Evolutionary conservation across 805 yeast species (phyloP), one percentile per base, ranked within the genome.

Genomic region (Kockiozyma suomiensis): DNA sequence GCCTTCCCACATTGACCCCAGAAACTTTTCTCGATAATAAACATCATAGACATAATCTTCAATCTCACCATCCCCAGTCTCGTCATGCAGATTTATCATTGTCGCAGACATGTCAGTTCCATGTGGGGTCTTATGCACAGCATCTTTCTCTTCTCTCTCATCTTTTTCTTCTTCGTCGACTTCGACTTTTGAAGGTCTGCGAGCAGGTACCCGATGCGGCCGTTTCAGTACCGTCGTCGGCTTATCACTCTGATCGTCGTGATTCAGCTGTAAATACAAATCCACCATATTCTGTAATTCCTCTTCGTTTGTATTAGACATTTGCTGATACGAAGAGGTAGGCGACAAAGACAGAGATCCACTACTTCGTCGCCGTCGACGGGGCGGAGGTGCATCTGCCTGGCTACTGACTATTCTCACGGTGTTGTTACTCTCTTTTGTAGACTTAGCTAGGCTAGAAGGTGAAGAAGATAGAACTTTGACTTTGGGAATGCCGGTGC

Each of bases 41-140:
- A 93, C 91, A 73, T 93, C 99, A 70, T 90, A 93, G 19, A 93
- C 98, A 67, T 90, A 93, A 46, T 89, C 96, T n/a, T 81, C 76
- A 2, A 74, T 74, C 49, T 71, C 78, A 13, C 64, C 59, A 40
- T 70, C 71, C 17, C 26, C 59, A 30, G 43, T 43, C 50, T 55
- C 59, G 25, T 33, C 54, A 25, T 50, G 46, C 42, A 17, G 3
- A 23, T 12, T 21, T 2, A n/a, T 21, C 26, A 4, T 37, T n/a
- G 3, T 46, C 50, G 49, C 30, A 23, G 45, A 4, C 33, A 23
- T 21, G 13, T 23, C 30, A 10, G 10, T 32, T 21, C 21, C 45
- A 19, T 19, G 25, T 12, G 45, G n/a, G 7, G 26, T 12, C 40
- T 51, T 38, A 15, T 15, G 30, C 32, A 13, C 37, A 41, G 23